A percentile compares a stretch with the other conserved stretches of the same genome.
phyloP scores from a whole-genome alignment of 805 yeast species.

The Yarrowia bubula region DNA sequence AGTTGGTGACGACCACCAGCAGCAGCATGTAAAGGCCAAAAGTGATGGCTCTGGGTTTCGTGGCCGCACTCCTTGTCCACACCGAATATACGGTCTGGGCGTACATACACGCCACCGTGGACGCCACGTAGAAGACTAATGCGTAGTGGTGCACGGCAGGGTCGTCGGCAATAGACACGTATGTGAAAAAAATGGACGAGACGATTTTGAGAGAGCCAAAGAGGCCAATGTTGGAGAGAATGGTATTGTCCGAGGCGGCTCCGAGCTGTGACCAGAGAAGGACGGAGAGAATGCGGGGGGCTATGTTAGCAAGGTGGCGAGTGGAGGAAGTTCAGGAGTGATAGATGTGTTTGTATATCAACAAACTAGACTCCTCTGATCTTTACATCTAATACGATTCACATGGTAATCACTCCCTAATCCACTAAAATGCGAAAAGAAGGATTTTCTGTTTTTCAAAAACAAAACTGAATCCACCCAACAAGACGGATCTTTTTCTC shows the following conservation, averaged over 20 bases:
- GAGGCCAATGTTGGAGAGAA: conserved; percentile 15
- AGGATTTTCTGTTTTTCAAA: too few relatives aligned
- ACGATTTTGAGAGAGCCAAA: conserved; percentile 1
- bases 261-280: conserved; percentile 20
- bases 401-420: too few relatives aligned
- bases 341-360: too few relatives aligned
- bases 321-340: neutral
- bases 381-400: too few relatives aligned
- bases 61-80: conserved; percentile 10
- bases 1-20: conserved; percentile 38
- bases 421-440: too few relatives aligned
- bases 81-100: conserved; percentile 27
- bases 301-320: neutral
- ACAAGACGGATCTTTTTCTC: too few relatives aligned
- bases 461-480: neutral
- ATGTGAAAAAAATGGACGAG: neutral
- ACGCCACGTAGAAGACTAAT: conserved; percentile 6
- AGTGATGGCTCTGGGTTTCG: conserved; percentile 9
- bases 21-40: conserved; percentile 10
- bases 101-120: conserved; percentile 6
- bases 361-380: too few relatives aligned
- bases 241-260: neutral
- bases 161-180: conserved; percentile 13
- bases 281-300: neutral
- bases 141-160: conserved; percentile 3